Conservation (phyloP, 352 stramenopile genomes). For the Globisporangium irregulare region DNA sequence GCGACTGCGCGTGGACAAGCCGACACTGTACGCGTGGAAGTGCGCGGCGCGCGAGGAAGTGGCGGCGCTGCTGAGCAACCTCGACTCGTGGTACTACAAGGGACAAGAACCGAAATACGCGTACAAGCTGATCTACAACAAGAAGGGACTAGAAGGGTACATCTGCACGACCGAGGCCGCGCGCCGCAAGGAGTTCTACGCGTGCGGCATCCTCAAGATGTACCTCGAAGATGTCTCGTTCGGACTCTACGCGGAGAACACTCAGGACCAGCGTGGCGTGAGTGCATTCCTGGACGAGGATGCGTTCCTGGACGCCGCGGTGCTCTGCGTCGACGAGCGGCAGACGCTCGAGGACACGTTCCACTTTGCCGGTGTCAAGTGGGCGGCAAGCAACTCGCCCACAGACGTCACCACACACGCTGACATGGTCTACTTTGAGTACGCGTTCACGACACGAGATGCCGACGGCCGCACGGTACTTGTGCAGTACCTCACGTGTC, state of each 20-base stretch:
- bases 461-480: conserved; percentile 15
- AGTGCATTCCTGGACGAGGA: conserved; percentile 20
- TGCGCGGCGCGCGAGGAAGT: conserved; percentile 4
- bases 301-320: conserved; percentile 36
- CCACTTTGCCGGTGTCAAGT: conserved; percentile 59
- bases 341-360: conserved; percentile 39
- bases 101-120: conserved; percentile 13
- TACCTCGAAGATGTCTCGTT: conserved; percentile 30
- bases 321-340: conserved; percentile 40
- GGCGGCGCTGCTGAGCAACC: conserved; percentile 5
- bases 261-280: conserved; percentile 38
- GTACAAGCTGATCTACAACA: conserved; percentile 29
- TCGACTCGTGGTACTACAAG: conserved; percentile 18
- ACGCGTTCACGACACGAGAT: conserved; percentile 10
- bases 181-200: conserved; percentile 14
- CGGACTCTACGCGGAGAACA: conserved; percentile 40
- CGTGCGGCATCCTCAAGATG: conserved; percentile 16
- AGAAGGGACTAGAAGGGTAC: conserved; percentile 30
- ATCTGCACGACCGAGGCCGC: conserved; percentile 13
- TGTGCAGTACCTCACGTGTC: conserved; percentile 17
- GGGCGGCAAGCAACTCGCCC: conserved; percentile 12
- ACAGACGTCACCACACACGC: not conserved
- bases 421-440: conserved; percentile 18
- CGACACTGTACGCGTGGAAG: conserved; percentile 12
- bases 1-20: conserved; percentile 4